Evolutionary conservation across 352 stramenopile species (phyloP).

Genomic region (Phytophthora lateralis): DNA sequence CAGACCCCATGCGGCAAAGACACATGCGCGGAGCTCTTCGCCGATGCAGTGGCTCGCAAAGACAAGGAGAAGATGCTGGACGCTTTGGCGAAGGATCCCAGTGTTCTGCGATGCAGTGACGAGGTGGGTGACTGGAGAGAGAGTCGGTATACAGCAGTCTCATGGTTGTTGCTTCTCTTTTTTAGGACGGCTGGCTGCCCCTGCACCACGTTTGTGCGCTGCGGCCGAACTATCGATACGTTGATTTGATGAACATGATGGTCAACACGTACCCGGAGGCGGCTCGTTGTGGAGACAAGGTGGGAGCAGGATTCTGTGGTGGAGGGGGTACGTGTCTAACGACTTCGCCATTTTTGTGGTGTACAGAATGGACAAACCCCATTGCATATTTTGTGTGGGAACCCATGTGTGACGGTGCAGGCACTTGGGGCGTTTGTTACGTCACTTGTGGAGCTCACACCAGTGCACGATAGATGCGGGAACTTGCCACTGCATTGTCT

Average conservation of each 20-base stretch:
- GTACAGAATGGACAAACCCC: constrained; percentile 47
- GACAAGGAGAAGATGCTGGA: constrained; percentile 63
- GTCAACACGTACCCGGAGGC: constrained; percentile 44
- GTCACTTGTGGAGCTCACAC: constrained; percentile 36
- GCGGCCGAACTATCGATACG: constrained; percentile 53
- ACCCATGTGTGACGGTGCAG: constrained; percentile 51
- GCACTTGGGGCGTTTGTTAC: constrained; percentile 39
- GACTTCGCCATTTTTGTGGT: not conserved
- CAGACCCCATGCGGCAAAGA: constrained; percentile 5
- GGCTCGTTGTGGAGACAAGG: constrained; percentile 45
- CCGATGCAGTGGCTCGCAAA: constrained; percentile 41
- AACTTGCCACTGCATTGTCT: constrained; percentile 61
- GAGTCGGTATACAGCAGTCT: not conserved
- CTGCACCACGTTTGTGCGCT: constrained; percentile 62
- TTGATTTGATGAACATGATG: constrained; percentile 64
- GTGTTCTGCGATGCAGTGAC: constrained; percentile 34
- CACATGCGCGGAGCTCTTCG: constrained; percentile 35
- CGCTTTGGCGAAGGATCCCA: constrained; percentile 34
- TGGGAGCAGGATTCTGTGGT: not conserved
- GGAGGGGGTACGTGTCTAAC: not conserved
- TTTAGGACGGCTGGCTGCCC: constrained; percentile 48
- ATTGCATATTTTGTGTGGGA: constrained; percentile 58
- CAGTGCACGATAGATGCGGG: constrained; percentile 48
- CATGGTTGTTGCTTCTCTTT: not conserved
- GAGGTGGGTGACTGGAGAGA: constrained; percentile 20